Conservation (phyloP, 106 monocot genomes). For the Dendrobium nobile region DNA sequence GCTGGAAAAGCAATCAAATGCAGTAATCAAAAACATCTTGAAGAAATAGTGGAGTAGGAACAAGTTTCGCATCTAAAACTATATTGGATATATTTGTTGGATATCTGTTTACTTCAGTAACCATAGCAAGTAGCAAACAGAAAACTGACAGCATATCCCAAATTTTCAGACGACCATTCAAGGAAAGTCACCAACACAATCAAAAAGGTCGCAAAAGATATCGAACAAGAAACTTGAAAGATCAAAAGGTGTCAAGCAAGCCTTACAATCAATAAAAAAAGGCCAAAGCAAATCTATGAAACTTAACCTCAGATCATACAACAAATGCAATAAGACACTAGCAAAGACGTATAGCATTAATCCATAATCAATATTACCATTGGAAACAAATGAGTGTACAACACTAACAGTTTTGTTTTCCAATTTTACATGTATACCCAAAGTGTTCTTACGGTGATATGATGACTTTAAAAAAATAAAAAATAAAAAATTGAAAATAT, state of each 20-base stretch:
- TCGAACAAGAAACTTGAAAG: neutral
- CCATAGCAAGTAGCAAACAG: neutral
- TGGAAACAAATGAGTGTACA: neutral
- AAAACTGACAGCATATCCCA: neutral
- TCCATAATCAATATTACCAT: neutral
- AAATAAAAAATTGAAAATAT: neutral
- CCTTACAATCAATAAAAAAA: neutral
- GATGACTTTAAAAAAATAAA: neutral
- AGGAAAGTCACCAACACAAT: neutral
- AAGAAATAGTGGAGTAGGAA: neutral
- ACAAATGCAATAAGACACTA: neutral
- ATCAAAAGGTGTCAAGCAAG: neutral
- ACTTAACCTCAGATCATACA: neutral
- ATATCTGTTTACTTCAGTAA: neutral
- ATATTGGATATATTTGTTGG: neutral
- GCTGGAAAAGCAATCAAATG: constrained; percentile 26
- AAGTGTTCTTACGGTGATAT: neutral
- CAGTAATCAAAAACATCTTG: neutral
- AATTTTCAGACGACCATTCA: neutral
- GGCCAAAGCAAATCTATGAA: neutral
- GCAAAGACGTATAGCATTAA: neutral
- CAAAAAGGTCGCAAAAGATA: neutral
- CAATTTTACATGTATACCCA: neutral
- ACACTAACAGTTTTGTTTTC: neutral
- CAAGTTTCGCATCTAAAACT: neutral